Conservation (phyloP, 441 rosid species). For the Hura crepitans region DNA sequence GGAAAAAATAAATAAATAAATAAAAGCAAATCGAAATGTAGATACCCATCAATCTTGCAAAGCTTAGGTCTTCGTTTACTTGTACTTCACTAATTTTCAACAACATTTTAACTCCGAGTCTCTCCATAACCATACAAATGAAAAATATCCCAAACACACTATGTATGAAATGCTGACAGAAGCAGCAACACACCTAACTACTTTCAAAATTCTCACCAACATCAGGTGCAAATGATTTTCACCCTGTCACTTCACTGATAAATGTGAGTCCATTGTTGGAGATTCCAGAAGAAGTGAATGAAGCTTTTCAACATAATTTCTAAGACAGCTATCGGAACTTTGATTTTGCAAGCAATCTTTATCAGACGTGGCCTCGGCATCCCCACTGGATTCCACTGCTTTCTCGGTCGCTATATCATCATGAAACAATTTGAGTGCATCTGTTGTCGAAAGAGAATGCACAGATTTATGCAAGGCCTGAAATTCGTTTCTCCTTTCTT, state of each 20-base stretch:
- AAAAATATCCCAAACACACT: neutral
- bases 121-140: neutral
- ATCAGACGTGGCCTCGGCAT: slow-evolving; percentile 25
- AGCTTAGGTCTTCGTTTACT: neutral
- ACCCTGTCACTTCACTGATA: slow-evolving; percentile 17
- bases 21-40: neutral
- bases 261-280: slow-evolving; percentile 39
- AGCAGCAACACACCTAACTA: neutral
- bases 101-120: neutral
- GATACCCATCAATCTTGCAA: neutral
- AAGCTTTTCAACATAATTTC: slow-evolving; percentile 40
- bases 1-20: neutral
- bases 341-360: slow-evolving; percentile 20
- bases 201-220: neutral
- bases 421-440: slow-evolving; percentile 49
- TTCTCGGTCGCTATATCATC: slow-evolving; percentile 33
- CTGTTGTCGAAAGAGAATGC: slow-evolving; percentile 44
- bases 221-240: neutral
- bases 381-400: slow-evolving; percentile 27
- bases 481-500: slow-evolving; percentile 45
- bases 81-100: neutral
- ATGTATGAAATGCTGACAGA: neutral
- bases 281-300: slow-evolving; percentile 46
- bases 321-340: slow-evolving; percentile 31
- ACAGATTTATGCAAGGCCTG: slow-evolving; percentile 43